A percentile compares a stretch with the other conserved stretches of the same genome.
These are phyloP conservation scores for Cryptosporidium xiaoi DNA, from an alignment of 169 alveolate species.

Conservation along the genomic window DNA sequence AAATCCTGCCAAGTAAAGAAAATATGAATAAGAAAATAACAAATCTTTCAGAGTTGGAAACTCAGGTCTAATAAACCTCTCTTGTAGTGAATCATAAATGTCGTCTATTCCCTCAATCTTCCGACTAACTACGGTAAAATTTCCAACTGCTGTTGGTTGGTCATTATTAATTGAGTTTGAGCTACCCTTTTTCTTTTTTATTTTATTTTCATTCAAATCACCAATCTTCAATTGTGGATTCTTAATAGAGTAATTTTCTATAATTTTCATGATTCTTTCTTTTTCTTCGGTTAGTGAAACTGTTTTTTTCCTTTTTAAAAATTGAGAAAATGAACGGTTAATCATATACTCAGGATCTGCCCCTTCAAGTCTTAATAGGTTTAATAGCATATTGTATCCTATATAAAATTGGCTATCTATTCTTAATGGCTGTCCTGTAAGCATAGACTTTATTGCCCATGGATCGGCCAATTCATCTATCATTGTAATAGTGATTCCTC, in stretches of 20 bases:
- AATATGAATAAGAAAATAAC: conserved; percentile 24
- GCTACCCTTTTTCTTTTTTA: neutral
- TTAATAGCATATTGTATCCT: conserved; percentile 96
- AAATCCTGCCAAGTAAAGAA: conserved; percentile 42
- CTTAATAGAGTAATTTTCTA: conserved; percentile 4
- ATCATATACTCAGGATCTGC: conserved; percentile 94
- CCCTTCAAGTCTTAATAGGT: conserved; percentile 94
- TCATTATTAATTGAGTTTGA: neutral
- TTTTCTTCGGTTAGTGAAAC: conserved; percentile 84
- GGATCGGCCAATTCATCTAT: conserved; percentile 91
- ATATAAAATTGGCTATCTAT: conserved; percentile 94
- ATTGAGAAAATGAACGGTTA: conserved; percentile 95
- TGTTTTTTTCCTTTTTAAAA: conserved; percentile 90
- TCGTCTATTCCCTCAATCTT: conserved; percentile 67
- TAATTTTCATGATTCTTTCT: conserved; percentile 78
- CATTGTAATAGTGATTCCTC: conserved; percentile 96
- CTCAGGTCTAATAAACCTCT: conserved; percentile 19
- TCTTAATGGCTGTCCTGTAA: conserved; percentile 79
- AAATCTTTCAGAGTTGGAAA: conserved; percentile 15
- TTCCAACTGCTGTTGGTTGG: neutral
- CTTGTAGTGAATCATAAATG: conserved; percentile 31
- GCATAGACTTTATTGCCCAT: conserved; percentile 71
- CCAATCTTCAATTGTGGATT: conserved; percentile 1
- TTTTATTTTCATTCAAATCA: neutral
- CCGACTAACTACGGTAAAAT: conserved; percentile 15